Conservation (phyloP, 305 asterid genomes). For the Fraxinus xanthoxyloides region DNA sequence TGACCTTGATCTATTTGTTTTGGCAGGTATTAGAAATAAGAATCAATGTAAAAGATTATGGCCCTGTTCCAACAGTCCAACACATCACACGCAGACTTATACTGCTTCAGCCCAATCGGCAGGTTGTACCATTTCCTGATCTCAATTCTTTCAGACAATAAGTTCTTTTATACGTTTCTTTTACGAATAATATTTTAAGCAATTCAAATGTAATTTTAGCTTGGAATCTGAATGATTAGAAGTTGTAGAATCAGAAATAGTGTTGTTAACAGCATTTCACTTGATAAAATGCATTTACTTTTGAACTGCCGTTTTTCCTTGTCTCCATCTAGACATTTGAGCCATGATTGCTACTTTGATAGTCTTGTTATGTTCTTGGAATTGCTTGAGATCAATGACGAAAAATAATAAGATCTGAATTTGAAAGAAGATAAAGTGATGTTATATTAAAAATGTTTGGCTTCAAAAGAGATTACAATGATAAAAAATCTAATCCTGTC, state of each 20-base stretch:
- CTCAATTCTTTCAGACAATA: slow-evolving; percentile 11
- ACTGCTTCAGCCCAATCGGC: neutral
- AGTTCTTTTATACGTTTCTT: slow-evolving; percentile 5
- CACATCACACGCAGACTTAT: slow-evolving; percentile 15
- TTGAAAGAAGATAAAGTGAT: neutral
- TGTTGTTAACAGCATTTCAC: neutral
- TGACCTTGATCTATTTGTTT: neutral
- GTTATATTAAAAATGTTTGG: neutral
- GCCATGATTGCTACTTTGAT: neutral
- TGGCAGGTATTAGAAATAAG: slow-evolving; percentile 28
- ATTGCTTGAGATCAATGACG: neutral
- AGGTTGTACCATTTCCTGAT: slow-evolving; percentile 22
- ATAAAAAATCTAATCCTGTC: neutral
- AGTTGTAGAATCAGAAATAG: neutral
- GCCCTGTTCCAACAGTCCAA: slow-evolving; percentile 12
- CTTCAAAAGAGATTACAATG: neutral
- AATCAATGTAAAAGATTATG: slow-evolving; percentile 22
- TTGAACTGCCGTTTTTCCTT: neutral
- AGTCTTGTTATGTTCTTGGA: neutral
- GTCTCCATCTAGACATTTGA: neutral
- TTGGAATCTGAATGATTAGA: slow-evolving; percentile 1
- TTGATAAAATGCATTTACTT: neutral
- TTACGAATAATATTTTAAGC: slow-evolving; percentile 13
- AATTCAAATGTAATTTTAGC: slow-evolving; percentile 32
- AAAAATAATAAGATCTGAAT: neutral